Evolutionary conservation across 257 asterid species (phyloP), one percentile per base, ranked within the genome.

Genomic region (Cinchona pubescens): DNA sequence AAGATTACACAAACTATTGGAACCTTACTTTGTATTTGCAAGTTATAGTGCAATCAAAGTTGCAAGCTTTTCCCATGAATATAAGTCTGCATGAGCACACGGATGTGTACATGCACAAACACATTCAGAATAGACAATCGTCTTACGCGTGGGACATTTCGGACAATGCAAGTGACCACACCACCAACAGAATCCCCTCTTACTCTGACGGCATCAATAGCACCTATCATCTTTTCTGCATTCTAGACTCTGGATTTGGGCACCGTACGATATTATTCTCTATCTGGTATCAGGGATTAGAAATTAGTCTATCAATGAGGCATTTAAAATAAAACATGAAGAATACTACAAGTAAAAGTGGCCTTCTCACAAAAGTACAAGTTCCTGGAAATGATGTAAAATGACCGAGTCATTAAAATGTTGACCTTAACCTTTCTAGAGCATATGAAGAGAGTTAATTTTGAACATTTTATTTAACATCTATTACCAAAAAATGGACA

Each of bases 151-250:
- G 97, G 94, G 62, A 80, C 92, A 82, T 95, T 95, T 55, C 99
- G 93, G 76, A 83, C 97, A 85, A 95, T 90, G 90, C 99, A 95
- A 69, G 98, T 95, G 81, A 95, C 97, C 72, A 92, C 97, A 71
- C 98, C 99, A 53, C 99, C 99, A 63, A 95, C 95, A 53, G 99
- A 94, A 81, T 95, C 98, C 69, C 99, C 98, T 87, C 74, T 93
- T 74, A 88, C 95, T 75, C 99, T 85, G 80, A 95, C 93, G 82
- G 88, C 92, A 87, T 95, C 99, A 72, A 95, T 91, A 75, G 99
- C 99, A 79, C 88, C 93, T 83, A 94, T 94, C 99, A 94, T 94
- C 88, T 92, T 90, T 80, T 92, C 97, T 27, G 98, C 99, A 77
- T 92, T n/a, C n/a, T n/a, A n/a, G n/a, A 91, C 85, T 89, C 98